Evolutionary conservation across 495 filamentous ascomycete genomes (phyloP), one percentile per base, ranked within the genome.

Genomic region (Daldinia bambusicola): DNA sequence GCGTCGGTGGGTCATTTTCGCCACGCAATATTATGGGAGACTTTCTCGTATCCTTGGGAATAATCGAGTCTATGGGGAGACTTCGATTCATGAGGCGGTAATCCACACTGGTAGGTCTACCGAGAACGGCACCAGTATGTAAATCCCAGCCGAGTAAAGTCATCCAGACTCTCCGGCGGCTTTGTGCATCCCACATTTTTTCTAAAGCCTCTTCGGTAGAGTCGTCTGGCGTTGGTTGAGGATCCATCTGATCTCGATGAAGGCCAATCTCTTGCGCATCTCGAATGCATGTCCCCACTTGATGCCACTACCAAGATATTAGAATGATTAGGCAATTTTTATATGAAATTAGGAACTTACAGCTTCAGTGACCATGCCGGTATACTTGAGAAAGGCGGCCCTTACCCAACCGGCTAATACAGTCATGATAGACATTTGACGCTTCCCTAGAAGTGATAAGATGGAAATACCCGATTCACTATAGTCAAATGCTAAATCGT

Each of bases 181-280:
- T 79, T 70, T 89, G 80, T 12, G 85, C 79, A 48, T 80, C 74
- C 86, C 86, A 88, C 64, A 86, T 79, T 68, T 82, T 85, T 52
- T 83, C 80, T 9, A 86, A 70, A 6, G 78, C 75, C 1, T 79
- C 78, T 57, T 84, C 82, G n/a, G 77, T 76, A n/a, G 74, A 74
- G 63, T 79, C 77, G 31, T 82, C 76, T 62, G 70, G 57, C 14
- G 58, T 71, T 45, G 80, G 77, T 56, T 80, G 77, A 16, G 80
- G 79, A 61, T 83, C 78, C 20, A 80, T 73, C 43, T 77, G 73
- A 58, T 87, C 82, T 30, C 82, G 82, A 67, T 89, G 87, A 41
- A 90, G 70, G 26, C 87, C 88, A 57, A 90, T 86, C 66, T 89
- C 88, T 74, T 89, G 87, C 7, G 84, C 88, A 75, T 90, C 88